These are phyloP conservation scores for Saxispiralis lemnorum DNA, from an alignment of 495 filamentous ascomycete genomes.

Conservation along the genomic window DNA sequence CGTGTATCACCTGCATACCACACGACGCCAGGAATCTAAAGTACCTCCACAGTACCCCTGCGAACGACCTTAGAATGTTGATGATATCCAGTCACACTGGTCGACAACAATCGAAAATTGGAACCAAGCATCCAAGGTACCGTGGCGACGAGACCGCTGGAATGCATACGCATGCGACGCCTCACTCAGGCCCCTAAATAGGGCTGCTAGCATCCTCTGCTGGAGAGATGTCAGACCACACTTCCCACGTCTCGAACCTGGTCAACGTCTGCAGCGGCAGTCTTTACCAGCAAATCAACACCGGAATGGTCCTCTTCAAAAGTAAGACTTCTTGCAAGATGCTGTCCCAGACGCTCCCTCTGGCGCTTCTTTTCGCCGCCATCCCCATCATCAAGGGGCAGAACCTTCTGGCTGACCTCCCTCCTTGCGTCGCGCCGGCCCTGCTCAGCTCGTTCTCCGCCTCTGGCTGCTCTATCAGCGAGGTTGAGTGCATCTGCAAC, in stretches of 20 bases:
- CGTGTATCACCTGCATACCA: too few relatives aligned
- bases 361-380: not conserved
- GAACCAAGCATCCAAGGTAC: too few relatives aligned
- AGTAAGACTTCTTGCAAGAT: not conserved
- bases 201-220: not conserved
- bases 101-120: too few relatives aligned
- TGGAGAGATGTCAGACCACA: not conserved
- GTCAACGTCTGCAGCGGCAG: not conserved
- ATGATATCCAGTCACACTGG: too few relatives aligned
- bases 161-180: too few relatives aligned
- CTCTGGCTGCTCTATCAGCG: conserved; percentile 8
- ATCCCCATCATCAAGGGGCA: not conserved
- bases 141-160: too few relatives aligned
- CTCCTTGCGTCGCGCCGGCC: conserved; percentile 8
- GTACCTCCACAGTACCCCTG: too few relatives aligned
- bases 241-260: not conserved
- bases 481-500: conserved; percentile 11
- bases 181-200: not conserved
- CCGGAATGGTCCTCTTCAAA: not conserved
- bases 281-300: not conserved
- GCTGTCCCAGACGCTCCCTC: not conserved
- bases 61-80: too few relatives aligned
- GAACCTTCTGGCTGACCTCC: not conserved
- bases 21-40: too few relatives aligned
- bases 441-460: conserved; percentile 4